Percentiles rank a stretch among this genome's conserved stretches.
These are phyloP conservation scores for Cryptosporidium ryanae DNA, from an alignment of 169 alveolate species.

Conservation along the genomic window DNA sequence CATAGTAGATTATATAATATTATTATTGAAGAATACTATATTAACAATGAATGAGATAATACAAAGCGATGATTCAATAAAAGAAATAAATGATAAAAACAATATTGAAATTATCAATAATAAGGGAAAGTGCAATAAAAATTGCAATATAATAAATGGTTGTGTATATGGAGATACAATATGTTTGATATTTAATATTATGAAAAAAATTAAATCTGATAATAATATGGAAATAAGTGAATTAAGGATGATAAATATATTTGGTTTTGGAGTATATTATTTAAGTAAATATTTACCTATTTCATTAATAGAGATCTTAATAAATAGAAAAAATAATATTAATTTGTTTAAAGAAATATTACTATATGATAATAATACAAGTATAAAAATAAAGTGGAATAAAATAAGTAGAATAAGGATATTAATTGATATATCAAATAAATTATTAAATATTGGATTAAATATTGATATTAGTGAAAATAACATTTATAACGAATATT, in stretches of 20 bases:
- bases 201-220: neutral
- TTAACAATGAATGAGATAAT: conserved; percentile 9
- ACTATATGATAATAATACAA: neutral
- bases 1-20: too few relatives aligned
- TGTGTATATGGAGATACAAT: conserved; percentile 51
- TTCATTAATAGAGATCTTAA: conserved; percentile 27
- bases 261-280: conserved; percentile 46
- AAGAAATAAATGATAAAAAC: neutral
- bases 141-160: conserved; percentile 34
- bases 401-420: conserved; percentile 1
- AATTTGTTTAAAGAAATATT: conserved; percentile 2
- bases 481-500: neutral
- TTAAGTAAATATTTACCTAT: conserved; percentile 54
- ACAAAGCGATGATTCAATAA: neutral
- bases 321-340: conserved; percentile 6
- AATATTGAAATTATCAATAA: neutral
- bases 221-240: conserved; percentile 40
- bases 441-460: conserved; percentile 2
- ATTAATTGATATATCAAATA: conserved; percentile 17
- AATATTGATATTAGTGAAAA: conserved; percentile 3
- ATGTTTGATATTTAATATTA: conserved; percentile 8
- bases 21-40: neutral
- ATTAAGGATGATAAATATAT: conserved; percentile 26
- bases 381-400: conserved; percentile 34
- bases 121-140: conserved; percentile 2